Evolutionary conservation across 371 early-diverging fungal genomes (phyloP).

Genomic region (Smittium mucronatum): DNA sequence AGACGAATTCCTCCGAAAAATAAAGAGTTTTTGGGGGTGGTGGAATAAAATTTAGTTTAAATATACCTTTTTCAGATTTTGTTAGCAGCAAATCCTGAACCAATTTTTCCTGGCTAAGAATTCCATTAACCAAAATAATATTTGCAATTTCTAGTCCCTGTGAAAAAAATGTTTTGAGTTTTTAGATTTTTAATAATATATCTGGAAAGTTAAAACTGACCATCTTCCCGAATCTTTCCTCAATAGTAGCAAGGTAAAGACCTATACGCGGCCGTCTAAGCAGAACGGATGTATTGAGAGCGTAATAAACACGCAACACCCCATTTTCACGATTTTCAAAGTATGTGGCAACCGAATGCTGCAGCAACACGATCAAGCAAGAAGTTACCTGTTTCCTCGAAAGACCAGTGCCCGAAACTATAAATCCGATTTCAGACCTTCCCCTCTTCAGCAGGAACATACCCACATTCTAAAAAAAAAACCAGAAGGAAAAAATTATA

Average conservation of each 20-base stretch:
- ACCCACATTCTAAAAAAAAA: not conserved
- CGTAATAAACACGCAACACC: slow-evolving; percentile 51
- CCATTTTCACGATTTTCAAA: slow-evolving; percentile 43
- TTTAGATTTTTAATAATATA: slow-evolving; percentile 13
- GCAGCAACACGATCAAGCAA: slow-evolving; percentile 44
- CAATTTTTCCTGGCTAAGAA: slow-evolving; percentile 12
- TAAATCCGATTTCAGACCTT: slow-evolving; percentile 33
- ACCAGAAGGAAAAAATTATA: not conserved
- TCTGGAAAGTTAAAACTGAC: slow-evolving; percentile 25
- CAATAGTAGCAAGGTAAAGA: slow-evolving; percentile 41
- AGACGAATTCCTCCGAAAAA: too few species aligned
- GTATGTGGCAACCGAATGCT: slow-evolving; percentile 45
- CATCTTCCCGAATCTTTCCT: slow-evolving; percentile 49
- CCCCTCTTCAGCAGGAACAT: slow-evolving; percentile 22
- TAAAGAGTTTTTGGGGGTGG: too few species aligned
- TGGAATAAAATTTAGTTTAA: too few species aligned
- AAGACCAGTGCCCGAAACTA: slow-evolving; percentile 27
- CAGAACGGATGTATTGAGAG: slow-evolving; percentile 38
- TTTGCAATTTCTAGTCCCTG: slow-evolving; percentile 19
- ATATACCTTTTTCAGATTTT: slow-evolving; percentile 17
- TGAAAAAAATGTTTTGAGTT: slow-evolving; percentile 9
- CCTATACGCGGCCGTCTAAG: slow-evolving; percentile 54
- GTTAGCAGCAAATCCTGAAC: slow-evolving; percentile 20
- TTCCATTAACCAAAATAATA: slow-evolving; percentile 19
- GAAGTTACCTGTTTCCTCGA: slow-evolving; percentile 39